A percentile compares a stretch with the other conserved stretches of the same genome.
These are phyloP conservation scores for Phaeomoniella chlamydospora DNA, from an alignment of 2,329 filamentous ascomycete genomes.

Conservation along the genomic window DNA sequence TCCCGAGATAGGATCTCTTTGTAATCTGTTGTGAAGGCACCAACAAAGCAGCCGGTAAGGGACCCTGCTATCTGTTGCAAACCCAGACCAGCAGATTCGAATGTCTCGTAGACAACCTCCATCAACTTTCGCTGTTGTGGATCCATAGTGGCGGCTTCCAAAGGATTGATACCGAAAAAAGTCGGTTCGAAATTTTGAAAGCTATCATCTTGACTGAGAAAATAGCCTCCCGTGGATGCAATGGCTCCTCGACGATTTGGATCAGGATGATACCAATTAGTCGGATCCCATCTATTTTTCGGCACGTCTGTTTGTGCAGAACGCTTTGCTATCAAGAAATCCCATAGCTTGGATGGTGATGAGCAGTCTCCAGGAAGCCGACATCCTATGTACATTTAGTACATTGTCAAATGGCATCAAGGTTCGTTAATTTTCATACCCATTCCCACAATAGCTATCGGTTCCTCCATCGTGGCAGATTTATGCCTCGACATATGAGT, in stretches of 20 bases:
- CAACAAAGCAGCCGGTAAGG: constrained; percentile 18
- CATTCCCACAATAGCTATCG: constrained; percentile 1
- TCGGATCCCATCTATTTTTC: constrained; percentile 11
- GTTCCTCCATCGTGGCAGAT: no score
- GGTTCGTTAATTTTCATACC: constrained; percentile 5
- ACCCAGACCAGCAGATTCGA: constrained; percentile 13
- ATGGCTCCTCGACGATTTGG: constrained; percentile 1
- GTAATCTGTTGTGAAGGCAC: constrained; percentile 17
- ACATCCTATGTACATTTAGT: constrained; percentile 9
- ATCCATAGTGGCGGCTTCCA: constrained; percentile 15
- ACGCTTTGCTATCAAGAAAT: constrained; percentile 7
- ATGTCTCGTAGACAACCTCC: constrained; percentile 14
- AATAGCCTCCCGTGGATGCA: constrained; percentile 4
- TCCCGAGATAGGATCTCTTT: constrained; percentile 10
- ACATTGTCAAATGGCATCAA: neutral
- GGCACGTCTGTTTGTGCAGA: constrained; percentile 10
- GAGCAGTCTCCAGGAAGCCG: constrained; percentile 12
- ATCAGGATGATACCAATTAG: constrained; percentile 12
- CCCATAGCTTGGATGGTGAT: constrained; percentile 10
- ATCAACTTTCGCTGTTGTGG: constrained; percentile 17
- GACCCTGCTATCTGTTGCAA: constrained; percentile 15
- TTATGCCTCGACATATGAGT: no score
- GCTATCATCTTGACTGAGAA: constrained; percentile 12
- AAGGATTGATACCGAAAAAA: constrained; percentile 16
- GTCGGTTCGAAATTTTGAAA: constrained; percentile 17